Percentiles rank a stretch among this genome's conserved stretches.
phyloP scores from a whole-genome alignment of 2,329 filamentous ascomycete species.

The Aspergillus ibericus region DNA sequence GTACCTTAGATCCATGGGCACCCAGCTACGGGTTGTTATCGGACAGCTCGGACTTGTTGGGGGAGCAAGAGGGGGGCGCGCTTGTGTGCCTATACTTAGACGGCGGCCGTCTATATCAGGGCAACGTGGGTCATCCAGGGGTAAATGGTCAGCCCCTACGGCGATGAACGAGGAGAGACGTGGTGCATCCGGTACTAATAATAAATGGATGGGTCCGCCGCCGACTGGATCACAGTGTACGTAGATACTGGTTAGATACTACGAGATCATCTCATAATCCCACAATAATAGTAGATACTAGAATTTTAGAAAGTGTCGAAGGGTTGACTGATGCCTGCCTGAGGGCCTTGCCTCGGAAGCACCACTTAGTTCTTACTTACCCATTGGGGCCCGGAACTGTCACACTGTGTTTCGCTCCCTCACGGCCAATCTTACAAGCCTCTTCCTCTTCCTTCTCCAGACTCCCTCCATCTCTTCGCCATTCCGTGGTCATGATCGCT shows the following conservation, averaged over 20 bases:
- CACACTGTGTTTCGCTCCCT: not conserved
- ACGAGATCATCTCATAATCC: not conserved
- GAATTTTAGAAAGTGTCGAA: not conserved
- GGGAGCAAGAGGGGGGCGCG: not conserved
- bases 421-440: not conserved
- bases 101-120: not conserved
- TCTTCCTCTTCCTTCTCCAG: not conserved
- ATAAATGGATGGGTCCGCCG: not conserved
- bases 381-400: not conserved
- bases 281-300: not conserved
- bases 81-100: not conserved
- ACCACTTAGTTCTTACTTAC: not conserved
- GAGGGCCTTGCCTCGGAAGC: not conserved
- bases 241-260: not conserved
- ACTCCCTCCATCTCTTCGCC: not conserved
- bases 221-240: not conserved
- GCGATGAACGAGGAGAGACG: not conserved
- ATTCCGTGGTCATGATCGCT: not conserved
- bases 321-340: not conserved
- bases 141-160: conserved; percentile 2
- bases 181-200: not conserved
- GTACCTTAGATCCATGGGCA: not conserved
- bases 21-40: not conserved
- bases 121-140: conserved; percentile 18
- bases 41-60: not conserved